Conservation (phyloP, 805 yeast species). For the Sugiyamaella smithiae region DNA sequence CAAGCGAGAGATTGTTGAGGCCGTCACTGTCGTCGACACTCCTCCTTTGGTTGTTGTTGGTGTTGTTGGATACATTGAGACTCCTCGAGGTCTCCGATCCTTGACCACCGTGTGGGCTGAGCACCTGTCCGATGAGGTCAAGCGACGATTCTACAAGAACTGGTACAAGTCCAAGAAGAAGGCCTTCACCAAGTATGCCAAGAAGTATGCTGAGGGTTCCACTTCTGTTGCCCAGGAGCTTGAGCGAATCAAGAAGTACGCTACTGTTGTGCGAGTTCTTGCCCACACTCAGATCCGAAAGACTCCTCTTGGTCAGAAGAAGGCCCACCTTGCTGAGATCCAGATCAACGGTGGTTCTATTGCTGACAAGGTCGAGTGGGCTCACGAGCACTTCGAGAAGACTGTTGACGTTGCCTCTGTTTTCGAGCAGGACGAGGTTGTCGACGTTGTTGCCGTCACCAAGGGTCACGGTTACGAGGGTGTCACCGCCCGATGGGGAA, state of each 20-base stretch:
- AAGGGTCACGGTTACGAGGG: conserved; percentile 99
- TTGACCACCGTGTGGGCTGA: conserved; percentile 99
- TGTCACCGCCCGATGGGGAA: conserved; percentile 99
- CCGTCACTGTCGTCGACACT: conserved; percentile 98
- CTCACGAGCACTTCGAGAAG: conserved; percentile 98
- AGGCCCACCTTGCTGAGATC: conserved; percentile 99
- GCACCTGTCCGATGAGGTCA: conserved; percentile 98
- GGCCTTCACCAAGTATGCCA: conserved; percentile 99
- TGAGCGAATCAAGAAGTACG: conserved; percentile 98
- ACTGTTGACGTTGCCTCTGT: conserved; percentile 94
- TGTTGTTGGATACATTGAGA: conserved; percentile 99
- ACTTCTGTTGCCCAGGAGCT: conserved; percentile 90
- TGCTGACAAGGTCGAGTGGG: conserved; percentile 98
- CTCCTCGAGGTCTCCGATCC: conserved; percentile 99
- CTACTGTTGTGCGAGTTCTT: conserved; percentile 96
- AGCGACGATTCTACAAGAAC: conserved; percentile 99
- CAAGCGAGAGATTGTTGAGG: conserved; percentile 99
- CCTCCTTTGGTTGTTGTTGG: conserved; percentile 99
- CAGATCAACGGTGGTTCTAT: conserved; percentile 96
- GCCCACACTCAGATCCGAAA: conserved; percentile 99
- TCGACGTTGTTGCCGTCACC: conserved; percentile 98
- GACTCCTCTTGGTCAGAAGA: conserved; percentile 99
- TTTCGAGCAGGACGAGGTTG: conserved; percentile 97
- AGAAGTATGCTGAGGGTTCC: conserved; percentile 92
- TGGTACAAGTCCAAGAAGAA: conserved; percentile 99